Evolutionary conservation across 768 basidiomycete species (phyloP), one percentile per base, ranked within the genome.

Genomic region (Trametes punicea): DNA sequence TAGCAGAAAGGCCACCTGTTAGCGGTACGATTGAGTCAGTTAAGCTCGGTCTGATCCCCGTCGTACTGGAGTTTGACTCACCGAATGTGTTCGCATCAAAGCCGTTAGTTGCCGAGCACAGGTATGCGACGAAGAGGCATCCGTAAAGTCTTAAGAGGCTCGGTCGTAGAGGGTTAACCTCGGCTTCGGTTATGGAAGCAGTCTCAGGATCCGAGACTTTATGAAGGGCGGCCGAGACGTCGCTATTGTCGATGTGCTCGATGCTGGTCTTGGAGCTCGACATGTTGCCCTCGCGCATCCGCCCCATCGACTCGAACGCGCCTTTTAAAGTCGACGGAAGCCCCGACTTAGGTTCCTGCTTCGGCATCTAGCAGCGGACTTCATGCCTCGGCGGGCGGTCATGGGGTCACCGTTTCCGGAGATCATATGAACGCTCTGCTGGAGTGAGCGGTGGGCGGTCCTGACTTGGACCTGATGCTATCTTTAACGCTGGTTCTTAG

Each of bases 1-100:
- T 66, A 23, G 65, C 67, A 18, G 65, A 68, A 6, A 67, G 59
- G 13, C 67, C 67, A 7, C 57, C 57, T 59, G 16, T n/a, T n/a
- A n/a, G 9, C 33, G 5, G 42, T 41, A 25, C 7, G 3, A 25
- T 23, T 25, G 20, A 33, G 42, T 23, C 16, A 49, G 13, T 31
- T 30, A 6, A 1, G 7, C 1, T 18, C 7, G 4, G 0, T 23
- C 39, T n/a, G n/a, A 4, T 5, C 42, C 8, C 20, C 21, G 33
- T 16, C n/a, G 13, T 7, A 16, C 34, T 5, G 34, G 15, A 10
- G 15, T 18, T 8, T 15, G 6, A 40, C 51, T 54, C 27, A 59
- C 67, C 67, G 46, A 66, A 68, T 4, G 67, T 68, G 46, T 68
- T 68, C 29, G 62, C 61, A 50, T 68, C 67, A 48, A 65, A 68